Evolutionary conservation across 352 stramenopile species (phyloP).

Genomic region (Phytopythium delawarense): DNA sequence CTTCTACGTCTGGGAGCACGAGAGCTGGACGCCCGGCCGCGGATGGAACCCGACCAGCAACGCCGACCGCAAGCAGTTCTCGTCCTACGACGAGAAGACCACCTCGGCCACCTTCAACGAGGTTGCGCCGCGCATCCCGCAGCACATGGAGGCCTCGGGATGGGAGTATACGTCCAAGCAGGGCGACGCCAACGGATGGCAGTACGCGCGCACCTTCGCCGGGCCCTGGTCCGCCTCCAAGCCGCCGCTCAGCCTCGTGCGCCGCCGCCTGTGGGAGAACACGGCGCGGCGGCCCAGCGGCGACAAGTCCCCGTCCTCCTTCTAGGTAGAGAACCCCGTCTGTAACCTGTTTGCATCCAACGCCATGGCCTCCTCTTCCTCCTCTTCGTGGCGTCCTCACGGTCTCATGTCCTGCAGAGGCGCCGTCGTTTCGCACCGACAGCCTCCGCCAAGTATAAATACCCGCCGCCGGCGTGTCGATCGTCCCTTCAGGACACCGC

Average conservation of each 20-base stretch:
- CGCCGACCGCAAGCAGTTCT: conserved; percentile 46
- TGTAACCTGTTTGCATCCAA: neutral
- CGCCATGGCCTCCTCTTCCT: neutral
- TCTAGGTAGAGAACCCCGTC: conserved; percentile 9
- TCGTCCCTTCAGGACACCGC: neutral
- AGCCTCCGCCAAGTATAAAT: neutral
- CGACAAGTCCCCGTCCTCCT: conserved; percentile 18
- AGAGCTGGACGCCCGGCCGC: conserved; percentile 41
- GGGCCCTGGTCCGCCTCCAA: conserved; percentile 56
- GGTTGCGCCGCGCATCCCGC: conserved; percentile 32
- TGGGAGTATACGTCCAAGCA: conserved; percentile 52
- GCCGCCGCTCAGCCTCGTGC: conserved; percentile 47
- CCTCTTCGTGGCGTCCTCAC: neutral
- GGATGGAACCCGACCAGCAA: conserved; percentile 48
- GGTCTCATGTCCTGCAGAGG: neutral
- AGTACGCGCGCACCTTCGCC: conserved; percentile 57
- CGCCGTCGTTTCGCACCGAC: neutral
- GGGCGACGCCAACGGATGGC: conserved; percentile 55
- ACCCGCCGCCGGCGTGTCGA: neutral
- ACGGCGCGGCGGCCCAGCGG: conserved; percentile 26
- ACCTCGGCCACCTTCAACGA: conserved; percentile 45
- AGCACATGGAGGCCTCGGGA: conserved; percentile 31
- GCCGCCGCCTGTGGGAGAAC: conserved; percentile 72
- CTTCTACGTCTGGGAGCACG: conserved; percentile 62
- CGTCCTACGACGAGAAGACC: conserved; percentile 39